Evolutionary conservation across 768 basidiomycete genomes (phyloP).

Genomic region (Mycena pura): DNA sequence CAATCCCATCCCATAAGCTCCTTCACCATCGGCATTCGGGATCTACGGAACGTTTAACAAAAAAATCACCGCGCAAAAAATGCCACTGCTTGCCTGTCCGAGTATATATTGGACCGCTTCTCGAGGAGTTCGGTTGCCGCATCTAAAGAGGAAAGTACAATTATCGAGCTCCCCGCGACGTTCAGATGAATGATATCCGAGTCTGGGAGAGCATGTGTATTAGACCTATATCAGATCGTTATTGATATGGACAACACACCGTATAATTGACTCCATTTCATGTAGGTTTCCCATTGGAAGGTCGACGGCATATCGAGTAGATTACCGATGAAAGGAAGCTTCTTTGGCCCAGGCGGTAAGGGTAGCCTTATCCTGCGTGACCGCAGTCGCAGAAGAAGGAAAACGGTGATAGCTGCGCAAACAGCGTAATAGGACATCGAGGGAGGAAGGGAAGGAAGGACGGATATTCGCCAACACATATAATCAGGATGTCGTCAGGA

Average conservation of each 20-base stretch:
- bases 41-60: not conserved
- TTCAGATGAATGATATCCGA: slow-evolving; percentile 35
- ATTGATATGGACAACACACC: slow-evolving; percentile 29
- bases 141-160: slow-evolving; percentile 42
- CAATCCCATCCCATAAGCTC: slow-evolving; percentile 15
- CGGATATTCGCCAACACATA: too few relatives aligned
- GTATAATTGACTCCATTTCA: slow-evolving; percentile 46
- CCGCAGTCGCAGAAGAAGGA: not conserved
- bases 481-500: too few relatives aligned
- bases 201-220: too few relatives aligned
- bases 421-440: too few relatives aligned
- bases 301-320: slow-evolving; percentile 45
- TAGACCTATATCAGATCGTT: too few relatives aligned
- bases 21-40: not conserved
- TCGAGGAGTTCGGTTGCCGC: slow-evolving; percentile 45
- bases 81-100: slow-evolving; percentile 19
- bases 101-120: slow-evolving; percentile 47
- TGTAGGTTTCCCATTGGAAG: slow-evolving; percentile 44
- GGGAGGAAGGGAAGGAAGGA: too few relatives aligned
- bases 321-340: slow-evolving; percentile 49
- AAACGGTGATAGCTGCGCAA: too few relatives aligned
- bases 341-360: slow-evolving; percentile 48
- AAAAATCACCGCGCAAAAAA: not conserved
- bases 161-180: slow-evolving; percentile 28
- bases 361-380: slow-evolving; percentile 17